Percentiles rank a stretch among this genome's conserved stretches.
Conservation (phyloP, 768 basidiomycete species). For the Auricularia sp. region DNA sequence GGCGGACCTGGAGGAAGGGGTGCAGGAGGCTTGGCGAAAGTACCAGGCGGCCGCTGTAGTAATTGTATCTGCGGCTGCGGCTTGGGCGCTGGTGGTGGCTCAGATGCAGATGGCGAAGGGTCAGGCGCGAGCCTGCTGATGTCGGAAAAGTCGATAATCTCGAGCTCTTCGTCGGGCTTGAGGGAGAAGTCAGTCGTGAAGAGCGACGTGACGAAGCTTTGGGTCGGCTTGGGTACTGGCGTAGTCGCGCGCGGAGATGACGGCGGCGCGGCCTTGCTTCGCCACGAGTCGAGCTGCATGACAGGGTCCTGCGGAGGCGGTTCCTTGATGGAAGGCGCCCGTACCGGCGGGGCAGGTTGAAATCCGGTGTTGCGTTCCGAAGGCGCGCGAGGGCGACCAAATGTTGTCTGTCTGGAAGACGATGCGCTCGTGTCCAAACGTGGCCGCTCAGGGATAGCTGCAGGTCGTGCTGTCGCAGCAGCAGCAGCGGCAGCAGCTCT, state of each 20-base stretch:
- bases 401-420: background rate
- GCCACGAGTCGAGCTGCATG: constrained; percentile 53
- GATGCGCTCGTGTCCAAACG: background rate
- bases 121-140: constrained; percentile 52
- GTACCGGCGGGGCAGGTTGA: background rate
- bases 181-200: constrained; percentile 26
- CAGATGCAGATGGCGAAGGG: constrained; percentile 13
- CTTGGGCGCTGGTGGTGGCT: constrained; percentile 19
- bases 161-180: constrained; percentile 50
- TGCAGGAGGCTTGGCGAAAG: background rate
- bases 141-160: constrained; percentile 75
- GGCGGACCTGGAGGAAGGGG: constrained; percentile 4
- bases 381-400: background rate
- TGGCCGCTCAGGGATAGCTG: background rate
- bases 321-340: background rate
- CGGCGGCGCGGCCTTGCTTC: constrained; percentile 35
- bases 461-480: background rate
- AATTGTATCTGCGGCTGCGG: background rate
- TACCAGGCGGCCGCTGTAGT: background rate
- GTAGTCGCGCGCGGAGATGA: background rate
- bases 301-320: background rate
- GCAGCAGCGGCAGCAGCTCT: background rate
- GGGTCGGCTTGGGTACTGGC: background rate
- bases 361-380: background rate
- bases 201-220: background rate